A percentile compares a stretch with the other conserved stretches of the same genome.
These are phyloP conservation scores for Tylopilus felleus DNA, from an alignment of 768 basidiomycete genomes.

Conservation along the genomic window DNA sequence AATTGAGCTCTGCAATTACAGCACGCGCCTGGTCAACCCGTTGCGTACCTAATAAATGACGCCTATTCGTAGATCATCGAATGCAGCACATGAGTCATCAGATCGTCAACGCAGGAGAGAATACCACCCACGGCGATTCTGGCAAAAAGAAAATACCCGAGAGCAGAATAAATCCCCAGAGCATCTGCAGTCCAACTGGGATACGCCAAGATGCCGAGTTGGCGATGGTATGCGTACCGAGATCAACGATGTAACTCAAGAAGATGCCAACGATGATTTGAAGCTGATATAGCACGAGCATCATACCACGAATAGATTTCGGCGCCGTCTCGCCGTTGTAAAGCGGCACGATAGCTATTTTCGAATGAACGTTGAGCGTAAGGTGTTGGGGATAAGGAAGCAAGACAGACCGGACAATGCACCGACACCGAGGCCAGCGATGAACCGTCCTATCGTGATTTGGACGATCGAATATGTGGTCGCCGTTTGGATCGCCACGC, in stretches of 20 bases:
- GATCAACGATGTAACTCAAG: slow-evolving; percentile 64
- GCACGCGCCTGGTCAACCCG: slow-evolving; percentile 6
- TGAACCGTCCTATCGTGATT: slow-evolving; percentile 13
- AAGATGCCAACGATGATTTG: slow-evolving; percentile 73
- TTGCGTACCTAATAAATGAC: slow-evolving; percentile 2
- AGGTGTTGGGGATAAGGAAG: neutral
- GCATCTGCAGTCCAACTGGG: slow-evolving; percentile 11
- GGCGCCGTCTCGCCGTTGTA: slow-evolving; percentile 81
- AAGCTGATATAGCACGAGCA: slow-evolving; percentile 72
- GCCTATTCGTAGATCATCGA: slow-evolving; percentile 3
- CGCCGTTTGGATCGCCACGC: slow-evolving; percentile 13
- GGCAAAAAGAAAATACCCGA: slow-evolving; percentile 14
- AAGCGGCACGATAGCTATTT: slow-evolving; percentile 53
- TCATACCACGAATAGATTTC: slow-evolving; percentile 65
- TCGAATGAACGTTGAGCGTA: neutral
- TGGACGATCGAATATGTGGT: slow-evolving; percentile 12
- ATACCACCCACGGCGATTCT: slow-evolving; percentile 12
- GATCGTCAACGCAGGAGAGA: neutral
- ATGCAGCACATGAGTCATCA: neutral
- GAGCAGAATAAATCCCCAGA: slow-evolving; percentile 12
- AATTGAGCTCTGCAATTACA: slow-evolving; percentile 16
- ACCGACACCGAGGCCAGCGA: slow-evolving; percentile 14
- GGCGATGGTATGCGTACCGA: slow-evolving; percentile 9
- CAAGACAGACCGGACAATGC: slow-evolving; percentile 11
- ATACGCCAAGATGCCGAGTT: slow-evolving; percentile 16